These are phyloP conservation scores for Eragrostis nindensis DNA, from an alignment of 176 grass and related monocot species.

Conservation along the genomic window DNA sequence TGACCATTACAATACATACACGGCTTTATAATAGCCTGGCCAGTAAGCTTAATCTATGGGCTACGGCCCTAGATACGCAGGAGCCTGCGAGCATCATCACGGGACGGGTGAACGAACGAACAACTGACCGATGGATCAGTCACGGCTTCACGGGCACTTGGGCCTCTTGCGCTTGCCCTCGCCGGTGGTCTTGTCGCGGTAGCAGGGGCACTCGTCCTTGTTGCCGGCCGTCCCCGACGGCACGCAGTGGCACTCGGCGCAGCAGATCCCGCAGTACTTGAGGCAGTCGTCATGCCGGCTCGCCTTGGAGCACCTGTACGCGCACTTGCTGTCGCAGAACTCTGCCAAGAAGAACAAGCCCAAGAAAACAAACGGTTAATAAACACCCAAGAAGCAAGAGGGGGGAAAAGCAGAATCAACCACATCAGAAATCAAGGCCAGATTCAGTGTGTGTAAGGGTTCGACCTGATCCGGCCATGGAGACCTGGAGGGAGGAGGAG, in stretches of 20 bases:
- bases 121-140: background rate
- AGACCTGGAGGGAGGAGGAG: slow-evolving; percentile 35
- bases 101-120: no score
- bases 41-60: background rate
- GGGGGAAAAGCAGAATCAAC: background rate
- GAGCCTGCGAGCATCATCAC: no score
- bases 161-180: slow-evolving; percentile 56
- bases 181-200: slow-evolving; percentile 91
- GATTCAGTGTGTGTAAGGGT: background rate
- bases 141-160: slow-evolving; percentile 81
- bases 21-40: slow-evolving; percentile 2
- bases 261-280: slow-evolving; percentile 91
- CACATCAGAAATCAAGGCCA: background rate
- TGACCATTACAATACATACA: slow-evolving; percentile 18
- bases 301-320: slow-evolving; percentile 87
- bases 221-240: slow-evolving; percentile 78
- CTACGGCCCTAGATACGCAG: background rate
- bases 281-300: slow-evolving; percentile 82
- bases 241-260: slow-evolving; percentile 76
- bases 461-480: slow-evolving; percentile 71
- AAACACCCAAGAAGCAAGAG: background rate
- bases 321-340: slow-evolving; percentile 86
- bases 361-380: background rate
- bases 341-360: slow-evolving; percentile 10
- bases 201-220: slow-evolving; percentile 98